These are phyloP conservation scores for Alternaria sp. DNA, from an alignment of 2,329 filamentous ascomycete genomes.

Conservation along the genomic window DNA sequence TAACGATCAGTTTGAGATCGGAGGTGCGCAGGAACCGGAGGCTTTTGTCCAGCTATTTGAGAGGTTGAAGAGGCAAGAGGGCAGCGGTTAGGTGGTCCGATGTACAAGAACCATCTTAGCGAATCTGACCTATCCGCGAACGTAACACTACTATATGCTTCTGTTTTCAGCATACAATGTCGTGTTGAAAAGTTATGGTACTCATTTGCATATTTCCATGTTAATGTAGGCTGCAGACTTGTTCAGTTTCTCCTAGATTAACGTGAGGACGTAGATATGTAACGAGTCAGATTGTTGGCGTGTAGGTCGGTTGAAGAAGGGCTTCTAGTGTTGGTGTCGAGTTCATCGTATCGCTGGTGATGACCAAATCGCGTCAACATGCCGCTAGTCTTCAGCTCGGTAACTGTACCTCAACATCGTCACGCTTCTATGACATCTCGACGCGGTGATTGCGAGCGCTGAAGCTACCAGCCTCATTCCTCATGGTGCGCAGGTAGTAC, in stretches of 20 bases:
- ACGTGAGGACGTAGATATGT: background rate
- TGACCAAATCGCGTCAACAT: background rate
- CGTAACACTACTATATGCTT: background rate
- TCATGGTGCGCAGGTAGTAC: background rate
- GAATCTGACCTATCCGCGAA: background rate
- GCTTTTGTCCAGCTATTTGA: slow-evolving; percentile 72
- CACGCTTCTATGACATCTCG: background rate
- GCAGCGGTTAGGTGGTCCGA: slow-evolving; percentile 15
- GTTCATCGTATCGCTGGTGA: background rate
- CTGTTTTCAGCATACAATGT: background rate
- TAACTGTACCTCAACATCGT: background rate
- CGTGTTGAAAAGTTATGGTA: background rate
- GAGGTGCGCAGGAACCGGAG: slow-evolving; percentile 73
- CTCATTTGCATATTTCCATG: no score
- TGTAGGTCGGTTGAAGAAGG: background rate
- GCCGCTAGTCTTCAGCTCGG: background rate
- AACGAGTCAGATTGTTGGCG: background rate
- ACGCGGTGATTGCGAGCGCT: background rate
- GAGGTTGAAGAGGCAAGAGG: slow-evolving; percentile 59
- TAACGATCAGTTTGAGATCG: slow-evolving; percentile 69
- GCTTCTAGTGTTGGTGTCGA: background rate
- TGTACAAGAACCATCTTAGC: background rate
- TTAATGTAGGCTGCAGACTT: no score
- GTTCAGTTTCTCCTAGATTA: no score
- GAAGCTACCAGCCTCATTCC: background rate